Base-by-base conservation (phyloP, 176 grass and related monocot genomes). In the Phyllostachys edulis region DNA sequence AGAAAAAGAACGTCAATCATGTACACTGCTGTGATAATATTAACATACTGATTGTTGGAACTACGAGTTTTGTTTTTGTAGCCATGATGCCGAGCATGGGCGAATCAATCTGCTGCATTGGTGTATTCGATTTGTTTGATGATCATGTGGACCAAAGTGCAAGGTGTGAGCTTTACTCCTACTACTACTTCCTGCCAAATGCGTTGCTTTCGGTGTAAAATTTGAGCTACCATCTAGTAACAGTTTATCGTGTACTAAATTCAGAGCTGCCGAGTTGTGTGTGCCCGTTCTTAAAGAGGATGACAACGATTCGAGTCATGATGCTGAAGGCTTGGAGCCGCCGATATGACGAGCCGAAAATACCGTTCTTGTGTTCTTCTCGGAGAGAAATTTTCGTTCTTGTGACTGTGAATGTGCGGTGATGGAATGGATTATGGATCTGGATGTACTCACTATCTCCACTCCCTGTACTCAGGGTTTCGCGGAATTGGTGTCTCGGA, bases 101-200 rank as follows among this genome's bases (percentile, higher is more conserved):
- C 39, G 21, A 59, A 77, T 82, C 83, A 44, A 20, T 44, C 36
- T 44, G 61, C 49, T 39, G 68, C 32, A 15, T 64, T 32, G 27
- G 45, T 64, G 24, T 36, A 7, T 23, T 12, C 13, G 38, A 75
- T 45, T 26, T 18, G 50, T 37, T 18, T 6, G 18, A 47, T 59
- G 59, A 27, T 79, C 36, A 2, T n/a, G 67, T 74, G 47, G 81
- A 82, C 18, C 69, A 26, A 56, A 40, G 20, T 20, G 2, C 9
- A 59, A 61, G 67, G 52, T 27, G 83, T 65, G 71, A 77, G 6
- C 72, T 86, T 78, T 72, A 90, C 83, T 82, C 49, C 26, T 89
- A 3, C 46, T 40, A 7, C 64, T 62, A 1, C 5, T 84, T 34
- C 36, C 1, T 4, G 37, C 8, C 21, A 26, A 27, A 45, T 4